A percentile compares a stretch with the other conserved stretches of the same genome.
Evolutionary conservation across 2,329 filamentous ascomycete genomes (phyloP).

Genomic region (Trichoderma koningii): DNA sequence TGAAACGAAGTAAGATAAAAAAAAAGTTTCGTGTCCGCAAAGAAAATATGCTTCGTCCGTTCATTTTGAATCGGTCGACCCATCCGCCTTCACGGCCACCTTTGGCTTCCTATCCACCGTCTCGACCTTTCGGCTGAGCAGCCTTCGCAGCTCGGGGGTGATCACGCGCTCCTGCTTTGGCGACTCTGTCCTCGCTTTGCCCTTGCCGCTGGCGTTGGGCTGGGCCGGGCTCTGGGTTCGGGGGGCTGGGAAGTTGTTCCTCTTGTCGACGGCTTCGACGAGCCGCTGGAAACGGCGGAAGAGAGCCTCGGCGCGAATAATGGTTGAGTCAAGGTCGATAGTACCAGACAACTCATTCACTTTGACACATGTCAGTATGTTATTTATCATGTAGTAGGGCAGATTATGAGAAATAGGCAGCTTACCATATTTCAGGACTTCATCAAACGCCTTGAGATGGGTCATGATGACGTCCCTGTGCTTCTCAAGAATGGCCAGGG

Average conservation of each 20-base stretch:
- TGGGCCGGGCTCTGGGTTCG: constrained; percentile 33
- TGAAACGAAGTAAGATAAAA: background rate
- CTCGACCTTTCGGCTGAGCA: constrained; percentile 54
- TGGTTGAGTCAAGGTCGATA: constrained; percentile 84
- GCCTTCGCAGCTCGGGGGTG: constrained; percentile 57
- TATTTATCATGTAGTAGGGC: background rate
- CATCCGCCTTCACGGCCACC: constrained; percentile 40
- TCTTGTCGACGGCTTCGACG: constrained; percentile 90
- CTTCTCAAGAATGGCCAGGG: constrained; percentile 91
- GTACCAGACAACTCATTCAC: constrained; percentile 94
- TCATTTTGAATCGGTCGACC: constrained; percentile 37
- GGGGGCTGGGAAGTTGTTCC: constrained; percentile 74
- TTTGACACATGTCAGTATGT: constrained; percentile 39
- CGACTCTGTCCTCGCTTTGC: constrained; percentile 43
- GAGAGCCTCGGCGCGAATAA: constrained; percentile 84
- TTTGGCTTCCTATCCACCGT: constrained; percentile 40
- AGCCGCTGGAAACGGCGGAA: constrained; percentile 86
- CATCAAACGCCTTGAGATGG: constrained; percentile 91
- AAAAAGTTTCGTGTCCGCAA: too few relatives aligned
- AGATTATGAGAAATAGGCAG: background rate
- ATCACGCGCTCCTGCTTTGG: constrained; percentile 50
- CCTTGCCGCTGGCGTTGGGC: constrained; percentile 33
- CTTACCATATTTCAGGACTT: constrained; percentile 93
- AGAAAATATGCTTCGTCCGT: background rate
- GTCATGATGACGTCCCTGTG: constrained; percentile 96